A percentile compares a stretch with the other conserved stretches of the same genome.
Conservation (phyloP, 2,329 filamentous ascomycete species). For the Cryoendolithus antarcticus region DNA sequence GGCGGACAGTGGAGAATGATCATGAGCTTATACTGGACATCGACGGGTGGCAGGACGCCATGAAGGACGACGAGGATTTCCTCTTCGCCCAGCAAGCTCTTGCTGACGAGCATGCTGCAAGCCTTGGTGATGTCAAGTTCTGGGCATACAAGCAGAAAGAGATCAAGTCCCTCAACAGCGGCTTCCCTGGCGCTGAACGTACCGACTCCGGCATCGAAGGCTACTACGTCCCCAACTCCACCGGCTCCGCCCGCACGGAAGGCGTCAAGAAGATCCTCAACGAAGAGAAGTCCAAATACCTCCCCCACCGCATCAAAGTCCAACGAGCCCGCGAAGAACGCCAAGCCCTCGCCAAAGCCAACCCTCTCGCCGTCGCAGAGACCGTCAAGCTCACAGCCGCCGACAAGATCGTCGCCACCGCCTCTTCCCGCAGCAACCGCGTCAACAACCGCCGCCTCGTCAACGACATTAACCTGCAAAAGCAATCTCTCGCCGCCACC, state of each 20-base stretch:
- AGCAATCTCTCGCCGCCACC: conserved; percentile 53
- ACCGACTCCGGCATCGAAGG: conserved; percentile 45
- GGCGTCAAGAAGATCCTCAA: conserved; percentile 92
- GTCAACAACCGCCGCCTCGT: conserved; percentile 91
- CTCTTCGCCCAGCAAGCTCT: conserved; percentile 43
- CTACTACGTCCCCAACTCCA: conserved; percentile 73
- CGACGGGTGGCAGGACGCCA: conserved; percentile 55
- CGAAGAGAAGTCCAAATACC: conserved; percentile 93
- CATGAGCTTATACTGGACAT: conserved; percentile 52
- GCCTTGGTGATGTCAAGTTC: conserved; percentile 45
- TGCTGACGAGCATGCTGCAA: conserved; percentile 34
- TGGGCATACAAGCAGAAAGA: conserved; percentile 64
- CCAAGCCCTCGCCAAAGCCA: conserved; percentile 59
- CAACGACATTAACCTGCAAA: conserved; percentile 90
- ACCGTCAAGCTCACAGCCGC: conserved; percentile 55
- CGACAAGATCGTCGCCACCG: conserved; percentile 71
- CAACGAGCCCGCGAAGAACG: conserved; percentile 83
- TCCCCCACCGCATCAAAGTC: conserved; percentile 94
- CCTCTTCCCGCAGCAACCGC: conserved; percentile 83
- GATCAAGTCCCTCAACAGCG: conserved; percentile 56
- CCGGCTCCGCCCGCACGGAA: conserved; percentile 82
- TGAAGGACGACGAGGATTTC: conserved; percentile 60
- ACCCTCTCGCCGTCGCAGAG: conserved; percentile 51
- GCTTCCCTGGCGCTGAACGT: conserved; percentile 41
- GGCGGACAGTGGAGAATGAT: conserved; percentile 55